Evolutionary conservation across 2,329 filamentous ascomycete genomes (phyloP).

Genomic region (Fonsecaea nubica): DNA sequence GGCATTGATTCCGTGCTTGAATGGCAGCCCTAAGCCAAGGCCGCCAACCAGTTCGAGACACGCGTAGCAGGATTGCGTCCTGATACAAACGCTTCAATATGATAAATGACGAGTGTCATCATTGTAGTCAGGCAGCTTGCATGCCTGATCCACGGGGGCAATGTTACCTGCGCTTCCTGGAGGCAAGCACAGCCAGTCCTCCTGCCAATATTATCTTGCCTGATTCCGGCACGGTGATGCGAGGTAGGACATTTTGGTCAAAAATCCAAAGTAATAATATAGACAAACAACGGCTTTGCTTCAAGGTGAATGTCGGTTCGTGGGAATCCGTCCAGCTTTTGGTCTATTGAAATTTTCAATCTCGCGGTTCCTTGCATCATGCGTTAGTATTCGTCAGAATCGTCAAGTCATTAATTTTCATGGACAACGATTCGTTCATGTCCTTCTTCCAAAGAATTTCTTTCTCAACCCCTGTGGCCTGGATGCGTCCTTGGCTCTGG

Average conservation of each 20-base stretch:
- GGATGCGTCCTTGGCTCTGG: conserved; percentile 27
- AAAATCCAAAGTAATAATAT: not conserved
- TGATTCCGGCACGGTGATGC: not conserved
- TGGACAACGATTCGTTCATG: conserved; percentile 9
- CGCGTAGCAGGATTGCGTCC: not conserved
- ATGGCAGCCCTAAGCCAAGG: not conserved
- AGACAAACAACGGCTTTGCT: not conserved
- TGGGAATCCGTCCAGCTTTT: not conserved
- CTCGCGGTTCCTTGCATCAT: not conserved
- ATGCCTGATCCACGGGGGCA: not conserved
- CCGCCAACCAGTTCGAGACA: not conserved
- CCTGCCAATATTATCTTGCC: not conserved
- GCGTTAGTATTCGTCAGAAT: not conserved
- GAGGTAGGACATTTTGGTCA: not conserved
- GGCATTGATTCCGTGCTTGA: not conserved
- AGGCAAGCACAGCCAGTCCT: not conserved
- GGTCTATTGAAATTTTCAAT: not conserved
- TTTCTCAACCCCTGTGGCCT: conserved; percentile 31
- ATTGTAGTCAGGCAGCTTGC: not conserved
- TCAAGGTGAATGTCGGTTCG: not conserved
- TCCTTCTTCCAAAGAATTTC: conserved; percentile 36
- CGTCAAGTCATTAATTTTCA: not conserved
- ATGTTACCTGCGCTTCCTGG: not conserved
- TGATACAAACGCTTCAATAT: not conserved
- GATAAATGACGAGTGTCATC: not conserved